Conservation (phyloP, 1,139 yeast species). For the Saccharomyces hybrid region DNA sequence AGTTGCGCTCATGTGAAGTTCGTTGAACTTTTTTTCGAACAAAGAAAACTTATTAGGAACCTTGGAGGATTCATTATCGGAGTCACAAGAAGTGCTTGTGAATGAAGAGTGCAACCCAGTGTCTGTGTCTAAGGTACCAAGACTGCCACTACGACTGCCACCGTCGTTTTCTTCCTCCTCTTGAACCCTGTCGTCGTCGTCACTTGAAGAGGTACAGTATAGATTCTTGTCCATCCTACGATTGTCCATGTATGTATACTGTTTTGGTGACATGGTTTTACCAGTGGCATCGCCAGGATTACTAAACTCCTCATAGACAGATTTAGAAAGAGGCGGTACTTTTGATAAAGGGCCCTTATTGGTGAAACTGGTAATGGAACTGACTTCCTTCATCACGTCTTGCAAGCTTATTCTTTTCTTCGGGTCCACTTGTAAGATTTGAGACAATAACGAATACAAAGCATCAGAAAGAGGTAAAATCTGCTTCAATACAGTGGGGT, state of each 20-base stretch:
- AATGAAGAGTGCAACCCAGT: not conserved
- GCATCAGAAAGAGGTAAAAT: conserved; percentile 43
- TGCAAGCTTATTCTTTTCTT: conserved; percentile 50
- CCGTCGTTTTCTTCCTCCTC: not conserved
- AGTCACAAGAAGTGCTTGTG: not conserved
- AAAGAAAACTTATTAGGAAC: not conserved
- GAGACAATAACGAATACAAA: conserved; percentile 47
- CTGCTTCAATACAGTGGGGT: conserved; percentile 48
- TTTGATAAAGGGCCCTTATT: conserved; percentile 1
- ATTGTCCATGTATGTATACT: not conserved
- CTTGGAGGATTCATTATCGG: not conserved
- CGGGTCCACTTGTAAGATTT: conserved; percentile 60
- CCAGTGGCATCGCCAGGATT: not conserved
- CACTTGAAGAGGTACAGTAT: not conserved
- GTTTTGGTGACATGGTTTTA: not conserved
- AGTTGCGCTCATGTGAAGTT: not conserved
- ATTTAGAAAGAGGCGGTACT: not conserved
- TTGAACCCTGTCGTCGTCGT: not conserved
- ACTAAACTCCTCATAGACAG: not conserved
- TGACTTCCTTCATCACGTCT: conserved; percentile 33
- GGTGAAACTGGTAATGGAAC: conserved; percentile 1
- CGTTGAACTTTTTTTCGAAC: not conserved
- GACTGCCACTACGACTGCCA: not conserved
- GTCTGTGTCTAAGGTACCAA: not conserved
- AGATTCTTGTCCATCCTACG: not conserved